Evolutionary conservation across 1,284 basidiomycete species (phyloP).

Genomic region (Trichosporon asahii): DNA sequence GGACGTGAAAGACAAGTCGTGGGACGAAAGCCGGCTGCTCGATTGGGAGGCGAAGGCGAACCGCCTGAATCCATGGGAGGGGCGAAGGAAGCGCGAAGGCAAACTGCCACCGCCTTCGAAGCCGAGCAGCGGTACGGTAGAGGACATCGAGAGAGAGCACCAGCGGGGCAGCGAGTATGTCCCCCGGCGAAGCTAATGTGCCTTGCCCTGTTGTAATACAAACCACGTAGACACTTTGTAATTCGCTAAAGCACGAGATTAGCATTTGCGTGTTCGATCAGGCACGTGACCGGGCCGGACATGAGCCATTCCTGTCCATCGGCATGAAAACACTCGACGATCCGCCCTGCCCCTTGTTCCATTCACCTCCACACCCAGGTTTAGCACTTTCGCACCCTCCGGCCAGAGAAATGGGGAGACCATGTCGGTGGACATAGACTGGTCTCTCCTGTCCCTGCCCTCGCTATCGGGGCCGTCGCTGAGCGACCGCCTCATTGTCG

Average conservation of each 20-base stretch:
- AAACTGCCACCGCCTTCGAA: background rate
- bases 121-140: background rate
- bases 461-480: constrained; percentile 56
- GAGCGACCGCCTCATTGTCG: constrained; percentile 65
- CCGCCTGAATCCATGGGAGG: constrained; percentile 63
- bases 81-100: constrained; percentile 38
- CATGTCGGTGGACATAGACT: constrained; percentile 59
- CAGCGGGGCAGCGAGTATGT: background rate
- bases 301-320: background rate
- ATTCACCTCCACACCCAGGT: background rate
- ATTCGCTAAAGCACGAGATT: background rate
- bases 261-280: background rate
- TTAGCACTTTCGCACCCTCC: background rate
- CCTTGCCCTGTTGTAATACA: background rate
- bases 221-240: background rate
- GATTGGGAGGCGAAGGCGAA: constrained; percentile 71
- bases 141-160: constrained; percentile 1
- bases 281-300: background rate
- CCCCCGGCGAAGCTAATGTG: background rate
- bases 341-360: background rate
- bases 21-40: constrained; percentile 68
- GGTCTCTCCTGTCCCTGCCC: constrained; percentile 52
- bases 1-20: constrained; percentile 60
- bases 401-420: constrained; percentile 5
- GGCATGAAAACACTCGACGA: background rate